Evolutionary conservation across 208 protist genomes (phyloP), one percentile per base, ranked within the genome.

Genomic region (Trypanosoma scelopori): DNA sequence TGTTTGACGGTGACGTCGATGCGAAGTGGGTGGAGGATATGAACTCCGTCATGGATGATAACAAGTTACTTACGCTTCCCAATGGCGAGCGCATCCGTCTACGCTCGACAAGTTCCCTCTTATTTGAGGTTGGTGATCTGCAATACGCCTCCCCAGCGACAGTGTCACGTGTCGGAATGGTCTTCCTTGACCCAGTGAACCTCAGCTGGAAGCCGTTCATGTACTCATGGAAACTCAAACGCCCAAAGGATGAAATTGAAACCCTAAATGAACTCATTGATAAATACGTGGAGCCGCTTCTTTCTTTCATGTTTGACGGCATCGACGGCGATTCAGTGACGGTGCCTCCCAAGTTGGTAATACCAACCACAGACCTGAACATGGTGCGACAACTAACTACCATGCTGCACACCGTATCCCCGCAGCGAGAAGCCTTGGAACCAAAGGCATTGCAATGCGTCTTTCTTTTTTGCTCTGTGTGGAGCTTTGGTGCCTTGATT

Each of bases 11-110:
- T 52, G 98, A 99, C 82, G 98, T 99, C 18, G 98, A 99, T 79
- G 97, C 98, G 2, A 91, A 98, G 65, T 99, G 98, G 98, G 97
- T 99, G 53, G 98, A 99, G 88, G 98, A 99, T 77, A 99, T 99
- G 98, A 99, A 99, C 85, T 99, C 97, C 23, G 97, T 99, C 39
- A 99, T 99, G 98, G 98, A 99, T 76, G 98, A 99, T 83, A 99
- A 99, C 84, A 99, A 99, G 83, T 76, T 99, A 41, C 85, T 99
- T 15, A 99, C 98, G 41, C 87, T 99, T 64, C 97, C 98, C 9
- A 99, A 99, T 73, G 92, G 96, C 60, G 98, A 99, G 75, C 93
- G 98, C 71, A 99, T 99, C 68, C 83, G 91, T 23, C 82, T 99
- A 48, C 81, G 93, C 56, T 91, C 92, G 45, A 88, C 98, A 59